These are phyloP conservation scores for Sparassis latifolia DNA, from an alignment of 1,284 basidiomycete species.

Conservation along the genomic window DNA sequence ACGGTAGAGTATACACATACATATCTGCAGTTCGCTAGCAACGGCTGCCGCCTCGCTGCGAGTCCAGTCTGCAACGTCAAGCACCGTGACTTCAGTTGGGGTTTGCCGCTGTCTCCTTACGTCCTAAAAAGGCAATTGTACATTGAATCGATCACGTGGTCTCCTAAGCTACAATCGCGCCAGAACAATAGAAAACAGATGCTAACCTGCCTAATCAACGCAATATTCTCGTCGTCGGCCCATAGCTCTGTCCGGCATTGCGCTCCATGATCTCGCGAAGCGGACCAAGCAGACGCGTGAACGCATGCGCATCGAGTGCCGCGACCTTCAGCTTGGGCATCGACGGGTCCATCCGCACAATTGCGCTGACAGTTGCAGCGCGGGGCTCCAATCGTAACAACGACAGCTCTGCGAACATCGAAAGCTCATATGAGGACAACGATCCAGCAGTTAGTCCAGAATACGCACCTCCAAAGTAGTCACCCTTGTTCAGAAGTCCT, in stretches of 20 bases:
- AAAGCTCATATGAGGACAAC: constrained; percentile 3
- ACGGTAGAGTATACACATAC: neutral
- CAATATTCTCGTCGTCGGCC: constrained; percentile 14
- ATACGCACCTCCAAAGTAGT: constrained; percentile 90
- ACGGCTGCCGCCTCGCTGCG: no score
- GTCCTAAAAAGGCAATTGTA: neutral
- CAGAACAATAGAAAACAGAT: no score
- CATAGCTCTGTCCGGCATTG: constrained; percentile 58
- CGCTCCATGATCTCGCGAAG: constrained; percentile 85
- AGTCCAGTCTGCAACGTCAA: no score
- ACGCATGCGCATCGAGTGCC: constrained; percentile 88
- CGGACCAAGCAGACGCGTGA: constrained; percentile 91
- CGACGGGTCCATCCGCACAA: constrained; percentile 42
- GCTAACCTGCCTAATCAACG: constrained; percentile 6
- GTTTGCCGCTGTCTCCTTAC: no score
- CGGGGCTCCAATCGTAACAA: constrained; percentile 82
- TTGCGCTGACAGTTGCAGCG: constrained; percentile 89
- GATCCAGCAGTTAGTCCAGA: constrained; percentile 3
- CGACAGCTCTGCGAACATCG: constrained; percentile 56
- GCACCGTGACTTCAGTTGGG: no score
- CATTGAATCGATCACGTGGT: neutral
- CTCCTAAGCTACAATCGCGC: neutral
- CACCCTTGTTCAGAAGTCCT: constrained; percentile 78
- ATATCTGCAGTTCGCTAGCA: no score
- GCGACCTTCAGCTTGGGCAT: constrained; percentile 83